These are phyloP conservation scores for Tricholoma furcatifolium DNA, from an alignment of 768 basidiomycete species.

Conservation along the genomic window DNA sequence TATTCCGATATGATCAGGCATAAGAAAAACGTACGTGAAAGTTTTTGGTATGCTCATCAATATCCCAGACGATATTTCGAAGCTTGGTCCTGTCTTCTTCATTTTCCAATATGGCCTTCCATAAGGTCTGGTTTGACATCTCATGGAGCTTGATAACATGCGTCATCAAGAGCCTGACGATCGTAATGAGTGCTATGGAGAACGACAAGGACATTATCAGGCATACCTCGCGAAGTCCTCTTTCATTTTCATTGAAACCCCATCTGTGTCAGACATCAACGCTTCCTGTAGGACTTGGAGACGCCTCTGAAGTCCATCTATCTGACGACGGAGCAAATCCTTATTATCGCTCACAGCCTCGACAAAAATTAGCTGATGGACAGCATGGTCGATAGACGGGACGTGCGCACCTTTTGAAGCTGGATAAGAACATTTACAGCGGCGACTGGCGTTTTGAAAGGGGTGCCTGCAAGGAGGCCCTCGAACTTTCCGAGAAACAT, in stretches of 20 bases:
- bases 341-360: not conserved
- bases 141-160: not conserved
- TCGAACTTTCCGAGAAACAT: not conserved
- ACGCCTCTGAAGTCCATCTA: not conserved
- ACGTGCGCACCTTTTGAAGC: not conserved
- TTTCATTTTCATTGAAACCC: not conserved
- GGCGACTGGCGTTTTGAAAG: not conserved
- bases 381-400: not conserved
- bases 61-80: not conserved
- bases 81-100: slow-evolving; percentile 11
- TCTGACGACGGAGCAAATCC: not conserved
- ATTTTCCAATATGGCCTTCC: slow-evolving; percentile 9
- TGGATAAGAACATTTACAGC: not conserved
- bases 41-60: slow-evolving; percentile 16
- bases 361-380: not conserved
- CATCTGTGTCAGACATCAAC: not conserved
- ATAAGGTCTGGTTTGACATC: not conserved
- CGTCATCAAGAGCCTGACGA: not conserved
- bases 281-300: not conserved
- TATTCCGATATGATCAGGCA: not conserved
- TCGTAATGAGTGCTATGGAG: not conserved
- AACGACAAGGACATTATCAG: not conserved
- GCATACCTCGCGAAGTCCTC: not conserved
- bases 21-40: slow-evolving; percentile 12
- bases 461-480: not conserved